Percentiles rank a stretch among this genome's conserved stretches.
These are phyloP conservation scores for Lasiodiplodia gonubiensis DNA, from an alignment of 2,329 filamentous ascomycete genomes.

Conservation along the genomic window DNA sequence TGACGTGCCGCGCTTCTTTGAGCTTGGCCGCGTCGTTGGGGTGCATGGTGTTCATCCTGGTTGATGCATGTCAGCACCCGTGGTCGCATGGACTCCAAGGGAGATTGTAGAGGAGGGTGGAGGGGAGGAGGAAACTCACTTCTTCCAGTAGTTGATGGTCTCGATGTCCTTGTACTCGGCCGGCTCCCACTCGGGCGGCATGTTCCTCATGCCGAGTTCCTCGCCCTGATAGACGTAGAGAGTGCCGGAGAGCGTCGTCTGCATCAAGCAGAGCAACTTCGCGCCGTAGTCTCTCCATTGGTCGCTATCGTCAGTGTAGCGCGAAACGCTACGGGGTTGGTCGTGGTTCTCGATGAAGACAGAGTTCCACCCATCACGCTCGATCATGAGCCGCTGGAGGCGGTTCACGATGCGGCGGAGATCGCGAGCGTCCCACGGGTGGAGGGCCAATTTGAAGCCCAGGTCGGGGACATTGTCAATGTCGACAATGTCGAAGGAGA, in stretches of 20 bases:
- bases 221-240: constrained; percentile 59
- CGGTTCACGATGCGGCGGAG: constrained; percentile 41
- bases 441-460: constrained; percentile 44
- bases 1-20: constrained; percentile 36
- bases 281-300: constrained; percentile 52
- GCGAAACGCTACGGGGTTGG: constrained; percentile 56
- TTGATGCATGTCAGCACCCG: neutral
- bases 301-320: constrained; percentile 56
- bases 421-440: constrained; percentile 40
- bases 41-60: constrained; percentile 41
- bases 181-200: constrained; percentile 51
- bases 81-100: neutral
- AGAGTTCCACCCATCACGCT: constrained; percentile 53
- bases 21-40: constrained; percentile 39
- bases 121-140: constrained; percentile 33
- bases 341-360: constrained; percentile 62
- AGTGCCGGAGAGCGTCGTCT: constrained; percentile 55
- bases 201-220: constrained; percentile 58
- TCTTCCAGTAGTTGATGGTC: constrained; percentile 59
- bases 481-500: constrained; percentile 55
- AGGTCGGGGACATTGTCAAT: constrained; percentile 45
- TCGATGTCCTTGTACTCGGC: constrained; percentile 60
- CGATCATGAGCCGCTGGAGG: constrained; percentile 41
- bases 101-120: neutral
- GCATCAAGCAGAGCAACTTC: constrained; percentile 56